Evolutionary conservation across 441 rosid genomes (phyloP), one percentile per base, ranked within the genome.

Genomic region (Adansonia rubrostipa): DNA sequence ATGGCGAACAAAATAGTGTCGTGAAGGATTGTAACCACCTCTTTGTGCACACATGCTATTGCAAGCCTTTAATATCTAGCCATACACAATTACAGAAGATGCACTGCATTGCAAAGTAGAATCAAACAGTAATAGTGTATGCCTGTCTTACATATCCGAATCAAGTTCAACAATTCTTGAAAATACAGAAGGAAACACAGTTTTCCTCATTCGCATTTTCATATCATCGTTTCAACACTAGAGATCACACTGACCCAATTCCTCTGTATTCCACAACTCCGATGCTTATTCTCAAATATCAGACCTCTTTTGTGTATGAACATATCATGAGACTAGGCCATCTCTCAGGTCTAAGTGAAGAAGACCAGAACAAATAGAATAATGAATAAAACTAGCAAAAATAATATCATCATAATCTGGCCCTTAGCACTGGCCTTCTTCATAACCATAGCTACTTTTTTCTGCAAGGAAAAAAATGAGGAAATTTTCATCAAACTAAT

Each of bases 401-500:
- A 92, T 77, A 92, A 67, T 79, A 93, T 97, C 99, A 97, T 94
- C 98, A 97, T 94, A 71, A 89, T 74, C 82, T 97, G 98, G 17
- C 98, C 98, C 87, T 92, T 97, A 4, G 92, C 91, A 64, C 99
- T 79, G 40, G 98, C 98, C 84, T 93, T 97, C 93, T 93, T 97
- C 99, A 97, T 97, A 75, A 97, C 96, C 96, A 93, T 89, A 4
- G 91, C 97, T 79, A 97, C 98, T 80, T 93, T 97, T 89, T 97
- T 97, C 98, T 96, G 97, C 83, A 80, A 75, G 45, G 65, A 67
- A 63, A 76, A 75, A 63, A 22, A 74, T 15, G 3, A 51, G 11
- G 51, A 15, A 14, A 71, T n/a, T 33, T 54, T 71, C 24, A 71
- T 71, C 75, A 71, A 71, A 33, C 10, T 13, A 20, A 53, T 15